A percentile compares a stretch with the other conserved stretches of the same genome.
Conservation (phyloP, 1,284 basidiomycete species). For the Ganoderma meredithae region DNA sequence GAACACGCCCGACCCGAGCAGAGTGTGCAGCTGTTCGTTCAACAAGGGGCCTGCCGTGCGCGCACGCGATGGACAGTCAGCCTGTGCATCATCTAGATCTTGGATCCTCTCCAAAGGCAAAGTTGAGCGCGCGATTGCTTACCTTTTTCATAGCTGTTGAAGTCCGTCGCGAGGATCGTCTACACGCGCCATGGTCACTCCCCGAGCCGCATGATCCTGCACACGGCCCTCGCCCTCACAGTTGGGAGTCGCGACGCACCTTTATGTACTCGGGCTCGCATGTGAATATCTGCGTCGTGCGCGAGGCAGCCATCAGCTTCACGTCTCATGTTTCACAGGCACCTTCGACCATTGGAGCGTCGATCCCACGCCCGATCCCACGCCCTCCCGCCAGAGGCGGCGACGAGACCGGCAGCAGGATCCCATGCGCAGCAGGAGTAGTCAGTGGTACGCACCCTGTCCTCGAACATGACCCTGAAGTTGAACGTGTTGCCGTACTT, state of each 20-base stretch:
- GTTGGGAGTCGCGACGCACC: slow-evolving; percentile 17
- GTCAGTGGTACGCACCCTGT: slow-evolving; percentile 30
- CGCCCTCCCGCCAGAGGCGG: neutral
- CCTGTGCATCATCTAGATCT: neutral
- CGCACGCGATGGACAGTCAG: neutral
- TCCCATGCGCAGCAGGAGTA: neutral
- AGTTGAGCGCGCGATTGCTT: too few species aligned
- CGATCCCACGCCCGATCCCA: neutral
- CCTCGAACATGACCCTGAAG: slow-evolving; percentile 34
- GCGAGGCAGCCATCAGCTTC: neutral
- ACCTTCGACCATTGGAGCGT: neutral
- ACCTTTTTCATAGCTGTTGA: slow-evolving; percentile 41
- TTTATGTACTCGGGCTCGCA: slow-evolving; percentile 43
- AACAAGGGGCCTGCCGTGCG: slow-evolving; percentile 28
- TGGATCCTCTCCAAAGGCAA: too few species aligned
- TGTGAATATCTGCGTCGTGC: slow-evolving; percentile 37
- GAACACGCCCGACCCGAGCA: slow-evolving; percentile 48
- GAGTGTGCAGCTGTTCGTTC: slow-evolving; percentile 30
- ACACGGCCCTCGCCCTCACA: too few species aligned
- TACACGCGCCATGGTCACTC: slow-evolving; percentile 8
- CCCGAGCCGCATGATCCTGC: too few species aligned
- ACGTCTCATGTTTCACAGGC: neutral
- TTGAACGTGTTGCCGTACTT: slow-evolving; percentile 36
- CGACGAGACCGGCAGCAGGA: neutral
- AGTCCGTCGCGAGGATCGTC: slow-evolving; percentile 42